phyloP scores from a whole-genome alignment of 2,329 filamentous ascomycete species.

The Ascochyta fabae region DNA sequence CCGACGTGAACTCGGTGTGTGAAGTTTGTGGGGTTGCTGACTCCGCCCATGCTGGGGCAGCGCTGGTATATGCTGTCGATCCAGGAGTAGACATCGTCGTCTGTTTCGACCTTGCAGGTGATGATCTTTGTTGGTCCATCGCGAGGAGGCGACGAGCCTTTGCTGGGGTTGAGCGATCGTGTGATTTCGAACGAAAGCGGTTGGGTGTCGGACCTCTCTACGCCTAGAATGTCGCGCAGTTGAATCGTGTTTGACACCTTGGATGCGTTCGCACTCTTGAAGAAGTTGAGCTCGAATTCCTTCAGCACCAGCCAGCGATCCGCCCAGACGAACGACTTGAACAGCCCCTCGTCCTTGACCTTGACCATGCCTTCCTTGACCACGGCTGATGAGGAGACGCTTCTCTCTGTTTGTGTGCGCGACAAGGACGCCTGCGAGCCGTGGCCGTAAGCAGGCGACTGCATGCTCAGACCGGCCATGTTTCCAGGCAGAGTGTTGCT shows the following conservation, averaged over 20 bases:
- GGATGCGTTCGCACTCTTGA: constrained; percentile 82
- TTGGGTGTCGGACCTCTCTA: constrained; percentile 88
- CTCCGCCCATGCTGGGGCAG: constrained; percentile 95
- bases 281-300: constrained; percentile 91
- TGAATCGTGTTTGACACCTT: constrained; percentile 87
- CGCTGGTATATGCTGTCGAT: constrained; percentile 97
- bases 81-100: constrained; percentile 98
- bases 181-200: constrained; percentile 95
- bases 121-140: constrained; percentile 83
- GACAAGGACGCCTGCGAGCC: constrained; percentile 49
- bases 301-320: constrained; percentile 90
- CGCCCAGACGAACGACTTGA: constrained; percentile 83
- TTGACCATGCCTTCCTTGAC: constrained; percentile 75
- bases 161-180: constrained; percentile 65
- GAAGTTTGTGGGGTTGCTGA: constrained; percentile 98
- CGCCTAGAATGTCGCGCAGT: constrained; percentile 85
- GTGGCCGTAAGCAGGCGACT: constrained; percentile 60
- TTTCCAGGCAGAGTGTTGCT: constrained; percentile 72
- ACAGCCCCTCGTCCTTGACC: constrained; percentile 89
- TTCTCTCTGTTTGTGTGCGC: constrained; percentile 52
- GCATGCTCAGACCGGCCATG: constrained; percentile 78
- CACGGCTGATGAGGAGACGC: constrained; percentile 42
- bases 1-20: constrained; percentile 96
- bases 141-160: constrained; percentile 71
- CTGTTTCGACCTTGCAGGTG: constrained; percentile 91